Base-by-base conservation (phyloP, 2,329 filamentous ascomycete species). In the Fusarium zealandicum region DNA sequence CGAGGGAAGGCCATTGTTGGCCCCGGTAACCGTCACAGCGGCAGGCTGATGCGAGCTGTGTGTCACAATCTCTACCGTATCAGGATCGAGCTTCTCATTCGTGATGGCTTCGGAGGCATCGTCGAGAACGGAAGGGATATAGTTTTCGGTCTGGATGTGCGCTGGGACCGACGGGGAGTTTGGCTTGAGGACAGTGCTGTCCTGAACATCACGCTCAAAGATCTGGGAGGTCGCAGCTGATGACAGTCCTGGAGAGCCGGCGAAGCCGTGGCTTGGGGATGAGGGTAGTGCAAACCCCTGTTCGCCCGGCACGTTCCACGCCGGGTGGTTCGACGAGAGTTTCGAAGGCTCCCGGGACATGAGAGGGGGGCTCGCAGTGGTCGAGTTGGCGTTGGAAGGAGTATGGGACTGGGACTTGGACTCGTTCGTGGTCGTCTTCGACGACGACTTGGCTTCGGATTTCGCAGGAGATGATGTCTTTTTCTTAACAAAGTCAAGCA, bases 141-240 rank as follows among this genome's bases (percentile, higher is more conserved):
- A 85, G 76, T 98, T 93, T 73, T 98, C 93, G 7, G 92, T 96
- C 66, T 93, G 87, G 67, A 98, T 96, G 70, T 98, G 93, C 7
- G 90, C 87, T 3, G 93, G 93, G 57, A 97, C 95, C n/a, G 91
- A 90, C 1, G 90, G 88, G 3, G 90, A 93, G 57, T 83, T 86
- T 55, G 92, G 89, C 33, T 83, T 78, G n/a, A 85, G 75, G 4
- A 83, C 69, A 25, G 83, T 79, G 67, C 85, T 85, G 68, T 97
- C 93, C 74, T 97, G 93, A 18, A 98, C 93, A 72, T 93, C 91
- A 68, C 93, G 90, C 78, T 98, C 93, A 71, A 98, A 98, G 67
- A 98, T 97, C 65, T 88, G 86, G 5, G 86, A 88, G 22, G 83
- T 82, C 10, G 92, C 90, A 12, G 93, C 91, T 16, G 92, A 96